Percentiles rank a stretch among this genome's conserved stretches.
phyloP scores from a whole-genome alignment of 768 basidiomycete genomes.

The Lactifluus rugatus region DNA sequence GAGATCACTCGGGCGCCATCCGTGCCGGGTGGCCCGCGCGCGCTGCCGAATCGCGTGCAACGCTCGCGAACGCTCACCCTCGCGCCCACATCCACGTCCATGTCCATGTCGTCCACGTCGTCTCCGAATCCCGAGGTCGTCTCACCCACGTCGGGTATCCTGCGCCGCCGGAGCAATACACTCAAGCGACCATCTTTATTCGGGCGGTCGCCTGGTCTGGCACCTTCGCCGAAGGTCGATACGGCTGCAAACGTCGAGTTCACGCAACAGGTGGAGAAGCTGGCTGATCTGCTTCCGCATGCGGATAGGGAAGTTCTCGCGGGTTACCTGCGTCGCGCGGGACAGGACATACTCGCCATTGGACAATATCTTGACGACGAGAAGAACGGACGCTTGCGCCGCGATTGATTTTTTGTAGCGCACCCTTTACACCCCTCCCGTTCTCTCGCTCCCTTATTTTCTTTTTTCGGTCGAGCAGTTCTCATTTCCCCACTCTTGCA shows the following conservation, averaged over 20 bases:
- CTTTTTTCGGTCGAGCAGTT: not conserved
- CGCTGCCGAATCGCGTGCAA: conserved; percentile 47
- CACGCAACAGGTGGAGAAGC: conserved; percentile 56
- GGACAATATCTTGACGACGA: conserved; percentile 81
- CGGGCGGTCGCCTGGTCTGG: conserved; percentile 17
- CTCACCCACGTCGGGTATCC: conserved; percentile 27
- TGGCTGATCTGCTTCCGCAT: conserved; percentile 60
- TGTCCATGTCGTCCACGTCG: conserved; percentile 14
- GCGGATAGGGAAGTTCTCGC: conserved; percentile 59
- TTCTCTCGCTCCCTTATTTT: not conserved
- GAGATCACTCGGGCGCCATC: conserved; percentile 35
- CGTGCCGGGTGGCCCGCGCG: conserved; percentile 68
- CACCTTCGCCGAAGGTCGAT: conserved; percentile 1
- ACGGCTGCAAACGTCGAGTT: conserved; percentile 37
- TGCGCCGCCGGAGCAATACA: conserved; percentile 17
- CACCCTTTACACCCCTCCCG: conserved; percentile 4
- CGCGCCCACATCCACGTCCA: not conserved
- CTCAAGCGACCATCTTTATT: conserved; percentile 27
- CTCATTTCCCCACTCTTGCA: not conserved
- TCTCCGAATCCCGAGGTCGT: conserved; percentile 29
- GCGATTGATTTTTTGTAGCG: conserved; percentile 20
- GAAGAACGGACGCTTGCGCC: conserved; percentile 55
- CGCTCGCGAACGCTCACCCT: conserved; percentile 61
- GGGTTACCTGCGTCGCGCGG: conserved; percentile 61
- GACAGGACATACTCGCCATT: conserved; percentile 78